Evolutionary conservation across 176 grass and related monocot species (phyloP), one percentile per base, ranked within the genome.

Genomic region (Calamus simplicifolius): DNA sequence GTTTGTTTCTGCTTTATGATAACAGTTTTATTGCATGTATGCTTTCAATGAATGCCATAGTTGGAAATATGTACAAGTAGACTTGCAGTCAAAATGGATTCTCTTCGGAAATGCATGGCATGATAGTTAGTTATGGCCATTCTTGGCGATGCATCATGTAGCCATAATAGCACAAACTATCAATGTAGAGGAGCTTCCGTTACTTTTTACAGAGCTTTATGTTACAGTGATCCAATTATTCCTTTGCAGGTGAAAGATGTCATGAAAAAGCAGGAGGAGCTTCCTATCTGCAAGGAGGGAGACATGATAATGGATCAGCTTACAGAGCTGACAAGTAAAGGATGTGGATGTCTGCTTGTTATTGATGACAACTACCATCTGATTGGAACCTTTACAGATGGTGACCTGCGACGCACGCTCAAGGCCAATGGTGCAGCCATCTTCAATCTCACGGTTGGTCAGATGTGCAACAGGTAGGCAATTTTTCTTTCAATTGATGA

Each of bases 281-380:
- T 98, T 78, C 88, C 93, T 54, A 50, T 98, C 56, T 92, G 93
- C 76, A 90, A 92, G 71, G 84, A 88, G 66, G 67, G 81, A 59
- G 93, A 98, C 75, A 92, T 92, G 87, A 98, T 98, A 73, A 98
- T 98, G 88, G 87, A 98, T 56, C 88, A 92, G 61, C 77, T 98
- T 52, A 83, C 87, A 12, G 93, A 92, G 69, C 81, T 92, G 52
- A 92, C 87, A 23, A 88, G 87, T 79, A 92, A 98, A 81, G 84
- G 88, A 30, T 98, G 84, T 51, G 84, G 84, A 49, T 85, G 93
- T 69, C 63, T 98, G 25, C 84, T 98, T 78, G 84, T 98, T 68
- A 77, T 98, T 75, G 93, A 98, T 70, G 87, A 88, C 29, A 82
- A 48, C 17, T 65, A 78, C 59, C 84, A 77, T 87, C 72, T 98